A percentile compares a stretch with the other conserved stretches of the same genome.
Evolutionary conservation across 2,329 filamentous ascomycete genomes (phyloP).

Genomic region (Diaporthe sp.): DNA sequence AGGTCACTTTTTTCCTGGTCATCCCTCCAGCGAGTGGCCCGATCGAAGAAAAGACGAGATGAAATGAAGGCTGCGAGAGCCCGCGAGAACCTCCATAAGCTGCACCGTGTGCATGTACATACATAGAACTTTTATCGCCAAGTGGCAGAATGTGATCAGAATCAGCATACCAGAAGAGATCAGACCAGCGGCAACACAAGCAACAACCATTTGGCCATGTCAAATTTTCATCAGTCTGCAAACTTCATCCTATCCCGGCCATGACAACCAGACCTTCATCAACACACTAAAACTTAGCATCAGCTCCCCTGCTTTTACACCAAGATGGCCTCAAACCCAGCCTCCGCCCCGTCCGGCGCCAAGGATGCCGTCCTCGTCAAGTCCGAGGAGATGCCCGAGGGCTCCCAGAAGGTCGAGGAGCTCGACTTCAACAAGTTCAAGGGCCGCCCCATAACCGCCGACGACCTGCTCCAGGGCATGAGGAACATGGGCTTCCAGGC

Average conservation of each 20-base stretch:
- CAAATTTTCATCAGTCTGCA: conserved; percentile 34
- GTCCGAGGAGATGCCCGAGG: conserved; percentile 85
- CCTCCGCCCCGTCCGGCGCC: conserved; percentile 69
- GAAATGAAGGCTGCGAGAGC: neutral
- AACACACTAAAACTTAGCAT: neutral
- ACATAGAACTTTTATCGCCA: neutral
- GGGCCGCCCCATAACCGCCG: conserved; percentile 82
- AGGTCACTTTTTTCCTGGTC: conserved; percentile 24
- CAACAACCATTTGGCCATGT: conserved; percentile 14
- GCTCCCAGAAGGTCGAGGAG: conserved; percentile 86
- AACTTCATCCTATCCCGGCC: conserved; percentile 6
- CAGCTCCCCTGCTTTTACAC: neutral
- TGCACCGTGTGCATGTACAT: neutral
- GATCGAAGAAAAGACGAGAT: conserved; percentile 2
- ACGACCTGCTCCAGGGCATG: conserved; percentile 87
- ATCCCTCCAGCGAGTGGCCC: neutral
- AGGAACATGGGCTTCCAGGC: conserved; percentile 83
- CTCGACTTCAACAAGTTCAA: conserved; percentile 91
- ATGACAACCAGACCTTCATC: neutral
- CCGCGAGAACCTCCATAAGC: neutral
- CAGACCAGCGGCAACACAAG: neutral
- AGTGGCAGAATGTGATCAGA: conserved; percentile 4
- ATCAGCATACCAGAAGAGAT: neutral
- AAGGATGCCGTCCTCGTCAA: conserved; percentile 88
- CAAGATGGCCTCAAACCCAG: conserved; percentile 53